These are phyloP conservation scores for Chloropicon primus DNA, from an alignment of 139 green algal genomes.

Conservation along the genomic window DNA sequence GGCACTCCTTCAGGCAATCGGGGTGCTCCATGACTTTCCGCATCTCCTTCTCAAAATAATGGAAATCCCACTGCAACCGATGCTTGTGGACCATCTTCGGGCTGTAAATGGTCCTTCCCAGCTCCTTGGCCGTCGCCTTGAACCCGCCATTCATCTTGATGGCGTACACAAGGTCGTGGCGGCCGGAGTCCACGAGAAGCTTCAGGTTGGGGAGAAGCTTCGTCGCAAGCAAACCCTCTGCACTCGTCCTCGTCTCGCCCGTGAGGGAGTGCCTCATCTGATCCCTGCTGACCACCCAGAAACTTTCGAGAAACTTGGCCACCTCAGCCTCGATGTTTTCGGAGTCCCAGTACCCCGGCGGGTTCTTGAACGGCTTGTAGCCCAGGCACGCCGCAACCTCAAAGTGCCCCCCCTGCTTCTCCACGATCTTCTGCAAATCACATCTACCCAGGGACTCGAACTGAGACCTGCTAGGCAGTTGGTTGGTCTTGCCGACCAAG, in stretches of 20 bases:
- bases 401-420: background rate
- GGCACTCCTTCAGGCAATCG: background rate
- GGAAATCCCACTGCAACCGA: background rate
- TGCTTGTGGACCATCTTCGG: background rate
- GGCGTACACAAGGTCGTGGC: background rate
- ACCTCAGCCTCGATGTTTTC: background rate
- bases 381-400: background rate
- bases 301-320: background rate
- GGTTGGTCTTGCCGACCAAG: background rate
- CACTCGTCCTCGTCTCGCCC: background rate
- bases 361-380: background rate
- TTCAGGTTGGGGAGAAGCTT: background rate
- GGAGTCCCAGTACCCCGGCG: background rate
- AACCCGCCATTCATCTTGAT: background rate
- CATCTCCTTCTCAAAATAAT: background rate
- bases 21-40: background rate
- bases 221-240: background rate
- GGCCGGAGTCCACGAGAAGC: background rate
- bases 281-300: background rate
- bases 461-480: background rate
- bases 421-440: background rate
- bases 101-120: background rate
- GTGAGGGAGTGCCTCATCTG: background rate
- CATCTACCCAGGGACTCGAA: background rate
- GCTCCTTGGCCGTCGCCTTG: background rate